Evolutionary conservation across 1,284 basidiomycete species (phyloP), one percentile per base, ranked within the genome.

Genomic region (Naganishia sp.): DNA sequence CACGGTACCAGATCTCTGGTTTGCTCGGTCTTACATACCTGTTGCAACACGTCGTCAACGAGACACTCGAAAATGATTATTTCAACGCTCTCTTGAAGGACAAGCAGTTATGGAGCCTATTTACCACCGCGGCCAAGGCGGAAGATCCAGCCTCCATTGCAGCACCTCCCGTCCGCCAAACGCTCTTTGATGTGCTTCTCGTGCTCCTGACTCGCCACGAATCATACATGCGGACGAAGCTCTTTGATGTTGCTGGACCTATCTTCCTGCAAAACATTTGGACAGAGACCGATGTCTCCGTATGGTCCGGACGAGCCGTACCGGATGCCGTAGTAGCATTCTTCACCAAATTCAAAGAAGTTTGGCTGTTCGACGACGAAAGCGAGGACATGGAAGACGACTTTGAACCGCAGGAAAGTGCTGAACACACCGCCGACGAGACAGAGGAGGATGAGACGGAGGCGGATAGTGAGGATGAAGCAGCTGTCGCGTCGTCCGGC

Each of bases 231-330:
- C 67, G 73, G 51, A 45, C 65, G 7, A 73, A 74, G 21, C 67
- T 75, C 18, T 52, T 78, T 9, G 46, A 70, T 0, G 74, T 84
- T 1, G 77, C 92, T 17, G 85, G 87, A 47, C 72, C 78, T 1
- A 86, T 85, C 0, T 81, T 89, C 6, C 79, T 94, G 42, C 85
- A 87, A 17, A 88, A 87, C 25, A 88, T 88, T 6, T 94, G 90
- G 88, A 79, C 85, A 0, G 92, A 94, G 73, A 81, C 83, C 4
- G 90, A 94, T 72, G 70, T 80, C 0, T 81, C 80, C 1, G 90
- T 93, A 0, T 86, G 88, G 73, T 76, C 81, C 10, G 68, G 68
- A 31, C 50, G 64, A 9, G 77, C 79, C 1, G 87, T 93, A 83
- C 88, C 88, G 81, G 84, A 85, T 32, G 87, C 89, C 0, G 74